phyloP scores from a whole-genome alignment of 371 early-diverging fungal genomes.

The Phascolomyces articulosus region DNA sequence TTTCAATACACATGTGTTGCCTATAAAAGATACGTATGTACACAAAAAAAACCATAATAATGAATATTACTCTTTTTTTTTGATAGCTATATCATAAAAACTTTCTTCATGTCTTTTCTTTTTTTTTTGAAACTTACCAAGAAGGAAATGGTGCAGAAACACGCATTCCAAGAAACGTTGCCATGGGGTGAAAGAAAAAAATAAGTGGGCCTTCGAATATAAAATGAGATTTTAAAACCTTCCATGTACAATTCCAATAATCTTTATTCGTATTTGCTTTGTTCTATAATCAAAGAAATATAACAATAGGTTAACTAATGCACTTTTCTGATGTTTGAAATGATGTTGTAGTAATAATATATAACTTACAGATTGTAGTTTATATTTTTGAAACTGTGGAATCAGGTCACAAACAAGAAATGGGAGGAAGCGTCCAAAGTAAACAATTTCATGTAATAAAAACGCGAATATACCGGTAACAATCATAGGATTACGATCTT shows the following conservation, averaged over 20 bases:
- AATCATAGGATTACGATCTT: conserved; percentile 70
- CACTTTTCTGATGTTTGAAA: not conserved
- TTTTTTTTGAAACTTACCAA: conserved; percentile 57
- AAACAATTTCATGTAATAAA: conserved; percentile 78
- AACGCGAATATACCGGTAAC: conserved; percentile 71
- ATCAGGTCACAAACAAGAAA: conserved; percentile 60
- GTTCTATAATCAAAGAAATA: conserved; percentile 37
- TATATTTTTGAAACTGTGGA: conserved; percentile 27
- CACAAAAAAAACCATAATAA: too few species aligned
- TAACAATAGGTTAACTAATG: too few species aligned
- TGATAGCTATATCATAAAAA: too few species aligned
- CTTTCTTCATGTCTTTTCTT: too few species aligned
- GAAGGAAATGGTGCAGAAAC: conserved; percentile 84
- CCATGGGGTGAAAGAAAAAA: conserved; percentile 86
- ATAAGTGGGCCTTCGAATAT: conserved; percentile 85
- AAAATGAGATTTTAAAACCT: conserved; percentile 77
- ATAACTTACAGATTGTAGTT: conserved; percentile 34
- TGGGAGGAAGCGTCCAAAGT: conserved; percentile 80
- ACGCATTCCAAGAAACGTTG: conserved; percentile 81
- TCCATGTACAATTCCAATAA: conserved; percentile 76
- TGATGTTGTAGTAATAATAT: not conserved
- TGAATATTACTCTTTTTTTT: too few species aligned
- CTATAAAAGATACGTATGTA: not conserved
- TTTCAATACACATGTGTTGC: conserved; percentile 46
- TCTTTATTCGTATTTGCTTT: conserved; percentile 69